Evolutionary conservation across 2,329 filamentous ascomycete species (phyloP), one percentile per base, ranked within the genome.

Genomic region (Penicillium thymicola): DNA sequence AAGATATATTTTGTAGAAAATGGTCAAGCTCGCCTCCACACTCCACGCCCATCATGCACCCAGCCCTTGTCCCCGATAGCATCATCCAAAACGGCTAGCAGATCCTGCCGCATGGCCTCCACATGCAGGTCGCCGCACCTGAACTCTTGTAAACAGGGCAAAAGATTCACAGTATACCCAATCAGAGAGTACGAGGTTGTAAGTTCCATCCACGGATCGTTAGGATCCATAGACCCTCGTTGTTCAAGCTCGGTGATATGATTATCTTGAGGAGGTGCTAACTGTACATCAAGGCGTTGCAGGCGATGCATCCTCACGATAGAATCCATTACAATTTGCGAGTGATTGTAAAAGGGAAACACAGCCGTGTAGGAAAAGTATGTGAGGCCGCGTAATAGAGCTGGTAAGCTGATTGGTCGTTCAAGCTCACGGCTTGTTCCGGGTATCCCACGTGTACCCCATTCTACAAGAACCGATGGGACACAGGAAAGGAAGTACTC

Each of bases 401-500:
- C 59, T 0, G 76, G 73, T 9, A 83, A 64, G 14, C 58, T 48
- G 25, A 53, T 18, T 14, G 32, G 41, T 14, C n/a, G 32, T 43
- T 51, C 32, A 25, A 40, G 37, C 53, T 46, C 23, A 60, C 37
- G 23, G 47, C 9, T 38, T 48, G 44, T n/a, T 21, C 41, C 52
- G 7, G 32, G 40, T 2, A 42, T 32, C 25, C 59, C 41, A 37
- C 65, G 57, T 65, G 58, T 65, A 69, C 62, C 70, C 73, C 73
- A 75, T 54, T 66, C 77, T 23, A 78, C 77, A 1, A 89, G 74
- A 54, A 89, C 78, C 14, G 85, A 85, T 0, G 85, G 87, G 7
- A 87, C 81, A 1, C 80, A 77, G 43, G 85, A 84, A 36, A 86
- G 77, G 66, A 87, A 89, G 72, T 87, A 90, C 65, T 90, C 86